Base-by-base conservation (phyloP, 306 rosid species). In the Pachyrhizus erosus region DNA sequence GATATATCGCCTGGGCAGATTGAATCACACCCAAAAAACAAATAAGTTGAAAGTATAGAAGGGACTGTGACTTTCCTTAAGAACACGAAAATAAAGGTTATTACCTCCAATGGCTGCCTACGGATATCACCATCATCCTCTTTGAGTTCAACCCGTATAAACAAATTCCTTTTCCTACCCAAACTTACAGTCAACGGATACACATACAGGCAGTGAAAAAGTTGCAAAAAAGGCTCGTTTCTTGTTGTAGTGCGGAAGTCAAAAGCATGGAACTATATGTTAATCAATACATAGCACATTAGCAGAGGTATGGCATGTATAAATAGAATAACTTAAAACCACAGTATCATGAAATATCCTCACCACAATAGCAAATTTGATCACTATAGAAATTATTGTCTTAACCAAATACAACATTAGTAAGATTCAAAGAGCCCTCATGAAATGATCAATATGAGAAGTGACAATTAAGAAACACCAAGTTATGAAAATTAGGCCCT, bases 141-240 rank as follows among this genome's bases (percentile, higher is more conserved):
- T 84, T 90, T 89, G 73, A 96, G 94, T 69, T 96, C 99, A 80
- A 91, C 87, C 72, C 97, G 90, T 73, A 96, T 83, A 85, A 96
- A 96, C 86, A 93, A 85, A 90, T 96, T 96, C 86, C 91, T 92
- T 92, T 96, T 96, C 89, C 99, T 94, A 87, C 97, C 90, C 89
- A 96, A 92, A 88, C 93, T 91, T 87, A 96, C 91, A 70, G 93
- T 90, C 96, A 90, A 71, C 57, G 99, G 99, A 88, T 96, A 93
- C 75, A 92, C 94, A 84, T 91, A 96, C 27, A 96, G 93, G 76
- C 95, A 96, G 88, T 96, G 98, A 91, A 93, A 96, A 83, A 96
- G 99, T 92, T 96, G 98, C 92, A 89, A 86, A 89, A 93, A 96
- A 31, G 99, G 99, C 93, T 93, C 94, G n/a, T 96, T 96, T 86